Evolutionary conservation across 805 yeast genomes (phyloP).

Genomic region (Phaffomyces opuntiae): DNA sequence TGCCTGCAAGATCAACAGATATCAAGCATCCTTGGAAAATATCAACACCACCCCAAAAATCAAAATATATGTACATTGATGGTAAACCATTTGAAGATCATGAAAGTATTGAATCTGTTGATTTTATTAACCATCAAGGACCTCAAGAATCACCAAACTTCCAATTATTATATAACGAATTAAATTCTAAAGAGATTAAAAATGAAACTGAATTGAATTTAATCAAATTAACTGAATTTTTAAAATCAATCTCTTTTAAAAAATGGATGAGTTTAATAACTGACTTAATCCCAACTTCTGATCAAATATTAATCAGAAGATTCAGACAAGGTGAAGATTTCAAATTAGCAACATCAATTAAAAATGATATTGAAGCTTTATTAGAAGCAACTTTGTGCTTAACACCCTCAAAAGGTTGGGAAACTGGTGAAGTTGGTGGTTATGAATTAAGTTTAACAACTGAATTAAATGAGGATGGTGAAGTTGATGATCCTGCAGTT

Average conservation of each 20-base stretch:
- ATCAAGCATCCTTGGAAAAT: conserved; percentile 76
- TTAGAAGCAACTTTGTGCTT: conserved; percentile 77
- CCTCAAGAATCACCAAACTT: conserved; percentile 55
- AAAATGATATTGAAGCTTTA: conserved; percentile 33
- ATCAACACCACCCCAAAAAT: conserved; percentile 92
- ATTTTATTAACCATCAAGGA: conserved; percentile 30
- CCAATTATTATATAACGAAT: conserved; percentile 21
- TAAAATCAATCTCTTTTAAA: conserved; percentile 54
- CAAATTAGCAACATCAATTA: conserved; percentile 70
- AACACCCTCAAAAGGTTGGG: conserved; percentile 84
- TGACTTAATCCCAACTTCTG: conserved; percentile 51
- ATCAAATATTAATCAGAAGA: conserved; percentile 68
- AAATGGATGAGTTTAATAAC: conserved; percentile 67
- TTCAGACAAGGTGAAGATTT: conserved; percentile 95
- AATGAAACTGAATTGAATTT: conserved; percentile 34
- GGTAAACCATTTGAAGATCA: conserved; percentile 37
- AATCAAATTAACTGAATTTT: conserved; percentile 47
- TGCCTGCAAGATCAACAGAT: conserved; percentile 51
- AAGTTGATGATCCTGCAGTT: conserved; percentile 74
- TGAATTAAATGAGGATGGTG: conserved; percentile 37
- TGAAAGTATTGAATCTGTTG: conserved; percentile 25
- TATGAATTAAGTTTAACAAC: conserved; percentile 84
- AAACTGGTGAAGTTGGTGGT: conserved; percentile 85
- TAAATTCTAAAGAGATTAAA: conserved; percentile 3
- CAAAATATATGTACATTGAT: conserved; percentile 77